Conservation (phyloP, 352 stramenopile genomes). For the Globisporangium yorkense region DNA sequence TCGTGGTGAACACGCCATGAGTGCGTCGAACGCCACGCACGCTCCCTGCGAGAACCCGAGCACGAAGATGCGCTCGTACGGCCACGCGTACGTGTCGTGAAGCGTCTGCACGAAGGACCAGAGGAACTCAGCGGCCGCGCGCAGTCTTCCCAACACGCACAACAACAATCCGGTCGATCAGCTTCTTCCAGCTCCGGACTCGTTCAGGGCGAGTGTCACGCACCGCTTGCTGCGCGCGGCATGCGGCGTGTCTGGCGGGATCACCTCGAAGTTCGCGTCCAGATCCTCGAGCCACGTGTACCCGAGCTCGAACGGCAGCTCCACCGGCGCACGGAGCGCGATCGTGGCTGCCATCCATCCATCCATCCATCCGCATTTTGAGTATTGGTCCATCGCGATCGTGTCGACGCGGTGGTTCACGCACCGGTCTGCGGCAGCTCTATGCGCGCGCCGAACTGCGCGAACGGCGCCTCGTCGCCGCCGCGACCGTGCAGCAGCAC, state of each 20-base stretch:
- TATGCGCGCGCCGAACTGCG: slow-evolving; percentile 42
- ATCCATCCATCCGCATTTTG: not conserved
- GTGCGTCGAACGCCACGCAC: slow-evolving; percentile 51
- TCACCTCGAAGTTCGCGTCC: slow-evolving; percentile 40
- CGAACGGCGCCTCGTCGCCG: slow-evolving; percentile 48
- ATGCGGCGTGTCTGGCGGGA: slow-evolving; percentile 30
- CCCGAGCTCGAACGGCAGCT: slow-evolving; percentile 52
- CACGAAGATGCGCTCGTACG: slow-evolving; percentile 45
- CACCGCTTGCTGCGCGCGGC: slow-evolving; percentile 38
- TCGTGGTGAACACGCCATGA: slow-evolving; percentile 22
- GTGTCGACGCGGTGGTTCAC: not conserved
- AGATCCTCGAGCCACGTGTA: slow-evolving; percentile 53
- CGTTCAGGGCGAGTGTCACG: too few species aligned
- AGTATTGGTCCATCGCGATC: not conserved
- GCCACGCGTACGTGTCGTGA: slow-evolving; percentile 42
- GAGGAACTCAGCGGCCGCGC: slow-evolving; percentile 27
- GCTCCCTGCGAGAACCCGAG: slow-evolving; percentile 66
- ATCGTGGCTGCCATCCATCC: slow-evolving; percentile 23
- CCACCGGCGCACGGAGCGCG: slow-evolving; percentile 40
- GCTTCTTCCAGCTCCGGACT: too few species aligned
- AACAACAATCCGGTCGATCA: not conserved
- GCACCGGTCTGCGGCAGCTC: slow-evolving; percentile 60
- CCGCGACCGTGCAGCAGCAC: slow-evolving; percentile 59
- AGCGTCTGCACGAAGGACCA: slow-evolving; percentile 40
- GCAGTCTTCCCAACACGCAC: slow-evolving; percentile 19